Percentiles rank a stretch among this genome's conserved stretches.
These are phyloP conservation scores for Saccharomyces hybrid DNA, from an alignment of 1,139 yeast species.

Conservation along the genomic window DNA sequence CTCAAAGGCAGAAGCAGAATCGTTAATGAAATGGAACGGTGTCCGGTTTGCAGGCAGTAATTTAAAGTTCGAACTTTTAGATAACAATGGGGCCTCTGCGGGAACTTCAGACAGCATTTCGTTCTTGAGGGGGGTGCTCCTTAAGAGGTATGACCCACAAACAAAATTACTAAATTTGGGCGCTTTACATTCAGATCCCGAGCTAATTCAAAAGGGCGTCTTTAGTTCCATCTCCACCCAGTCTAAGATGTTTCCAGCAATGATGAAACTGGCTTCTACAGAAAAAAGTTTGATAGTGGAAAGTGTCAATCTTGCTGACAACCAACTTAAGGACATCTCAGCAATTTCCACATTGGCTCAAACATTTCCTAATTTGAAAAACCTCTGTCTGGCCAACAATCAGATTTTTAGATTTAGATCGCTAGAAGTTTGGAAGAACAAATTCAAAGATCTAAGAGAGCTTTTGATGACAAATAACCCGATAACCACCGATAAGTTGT, in stretches of 20 bases:
- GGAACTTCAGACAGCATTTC: slow-evolving; percentile 45
- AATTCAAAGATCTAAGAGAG: slow-evolving; percentile 67
- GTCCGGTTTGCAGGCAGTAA: slow-evolving; percentile 73
- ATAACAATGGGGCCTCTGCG: slow-evolving; percentile 18
- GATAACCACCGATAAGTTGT: slow-evolving; percentile 41
- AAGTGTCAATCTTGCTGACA: slow-evolving; percentile 69
- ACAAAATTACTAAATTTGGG: slow-evolving; percentile 63
- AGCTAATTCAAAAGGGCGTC: slow-evolving; percentile 54
- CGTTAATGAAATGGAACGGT: slow-evolving; percentile 59
- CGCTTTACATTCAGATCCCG: slow-evolving; percentile 60
- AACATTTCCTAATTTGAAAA: slow-evolving; percentile 66
- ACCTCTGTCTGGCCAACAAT: slow-evolving; percentile 75
- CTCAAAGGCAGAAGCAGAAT: slow-evolving; percentile 48
- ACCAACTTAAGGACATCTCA: slow-evolving; percentile 56
- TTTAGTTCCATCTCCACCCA: slow-evolving; percentile 51
- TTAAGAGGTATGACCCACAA: slow-evolving; percentile 58
- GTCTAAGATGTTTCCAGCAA: slow-evolving; percentile 83
- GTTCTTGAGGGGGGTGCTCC: slow-evolving; percentile 53
- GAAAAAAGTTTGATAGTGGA: slow-evolving; percentile 44
- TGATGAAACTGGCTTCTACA: slow-evolving; percentile 70
- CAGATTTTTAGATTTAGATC: slow-evolving; percentile 49
- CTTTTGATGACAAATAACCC: slow-evolving; percentile 74
- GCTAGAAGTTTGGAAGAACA: slow-evolving; percentile 73
- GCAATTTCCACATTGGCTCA: slow-evolving; percentile 61
- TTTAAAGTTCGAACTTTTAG: slow-evolving; percentile 45